phyloP scores from a whole-genome alignment of 2,329 filamentous ascomycete species.

The Falciphora oryzae region DNA sequence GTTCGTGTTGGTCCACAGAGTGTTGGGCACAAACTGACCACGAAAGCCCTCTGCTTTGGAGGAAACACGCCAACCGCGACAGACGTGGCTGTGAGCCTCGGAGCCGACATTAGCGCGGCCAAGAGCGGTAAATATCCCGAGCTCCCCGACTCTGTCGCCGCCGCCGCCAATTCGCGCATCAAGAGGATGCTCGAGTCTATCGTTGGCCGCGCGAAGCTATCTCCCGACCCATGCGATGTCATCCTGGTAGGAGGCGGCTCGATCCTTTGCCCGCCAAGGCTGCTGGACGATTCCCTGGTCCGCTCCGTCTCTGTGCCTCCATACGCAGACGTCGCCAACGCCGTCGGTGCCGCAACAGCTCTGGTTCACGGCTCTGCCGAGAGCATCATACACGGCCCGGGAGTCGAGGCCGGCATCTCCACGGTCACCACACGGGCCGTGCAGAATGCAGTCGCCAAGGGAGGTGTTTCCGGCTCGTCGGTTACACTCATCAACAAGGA shows the following conservation, averaged over 20 bases:
- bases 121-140: conserved; percentile 16
- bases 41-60: conserved; percentile 18
- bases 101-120: neutral
- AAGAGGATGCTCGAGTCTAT: conserved; percentile 47
- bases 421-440: conserved; percentile 34
- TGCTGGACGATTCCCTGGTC: conserved; percentile 50
- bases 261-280: conserved; percentile 48
- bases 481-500: conserved; percentile 18
- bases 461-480: conserved; percentile 27
- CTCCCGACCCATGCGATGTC: conserved; percentile 52
- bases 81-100: conserved; percentile 10
- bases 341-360: conserved; percentile 58
- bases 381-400: conserved; percentile 40
- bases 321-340: conserved; percentile 55
- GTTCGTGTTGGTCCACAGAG: conserved; percentile 22
- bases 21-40: conserved; percentile 47
- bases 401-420: conserved; percentile 32
- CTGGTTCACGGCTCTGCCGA: conserved; percentile 51
- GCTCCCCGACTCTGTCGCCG: conserved; percentile 30
- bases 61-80: conserved; percentile 19
- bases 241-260: conserved; percentile 60
- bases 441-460: conserved; percentile 37
- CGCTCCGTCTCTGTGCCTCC: conserved; percentile 36
- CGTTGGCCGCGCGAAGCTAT: conserved; percentile 59
- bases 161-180: conserved; percentile 31